phyloP scores from a whole-genome alignment of 2,329 filamentous ascomycete genomes.

The Cadophora malorum region DNA sequence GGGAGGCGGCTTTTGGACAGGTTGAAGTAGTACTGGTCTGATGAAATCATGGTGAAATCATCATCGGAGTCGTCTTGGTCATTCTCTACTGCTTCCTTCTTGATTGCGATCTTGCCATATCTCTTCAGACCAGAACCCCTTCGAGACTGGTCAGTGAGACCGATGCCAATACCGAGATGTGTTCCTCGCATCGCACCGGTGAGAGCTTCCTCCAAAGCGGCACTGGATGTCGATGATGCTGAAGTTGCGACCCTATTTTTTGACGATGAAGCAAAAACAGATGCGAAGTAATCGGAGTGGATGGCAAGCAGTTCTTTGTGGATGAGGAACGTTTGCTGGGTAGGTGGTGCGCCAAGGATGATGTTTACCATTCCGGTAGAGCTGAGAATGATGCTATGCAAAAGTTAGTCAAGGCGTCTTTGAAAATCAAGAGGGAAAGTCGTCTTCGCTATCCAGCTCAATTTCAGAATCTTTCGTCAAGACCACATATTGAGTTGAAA shows the following conservation, averaged over 20 bases:
- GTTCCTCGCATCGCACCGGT: not conserved
- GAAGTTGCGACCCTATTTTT: not conserved
- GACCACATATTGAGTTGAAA: no score
- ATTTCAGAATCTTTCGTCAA: no score
- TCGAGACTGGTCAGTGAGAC: not conserved
- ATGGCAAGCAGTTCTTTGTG: slow-evolving; percentile 11
- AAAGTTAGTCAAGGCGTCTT: not conserved
- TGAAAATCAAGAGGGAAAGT: not conserved
- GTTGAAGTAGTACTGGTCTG: slow-evolving; percentile 6
- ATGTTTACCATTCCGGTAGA: not conserved
- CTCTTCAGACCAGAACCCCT: not conserved
- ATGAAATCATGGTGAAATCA: slow-evolving; percentile 3
- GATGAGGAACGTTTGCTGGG: not conserved
- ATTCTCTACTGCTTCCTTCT: not conserved
- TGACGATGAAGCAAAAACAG: not conserved
- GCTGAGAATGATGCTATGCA: not conserved
- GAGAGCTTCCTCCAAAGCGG: not conserved
- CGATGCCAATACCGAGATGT: not conserved
- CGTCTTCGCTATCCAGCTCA: no score
- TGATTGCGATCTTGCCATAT: not conserved
- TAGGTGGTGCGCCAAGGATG: not conserved
- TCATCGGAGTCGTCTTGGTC: not conserved
- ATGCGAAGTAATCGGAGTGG: slow-evolving; percentile 9
- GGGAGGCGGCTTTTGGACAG: not conserved
- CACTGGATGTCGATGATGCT: not conserved